Evolutionary conservation across 768 basidiomycete species (phyloP), one percentile per base, ranked within the genome.

Genomic region (Chlorophyllum brunneum): DNA sequence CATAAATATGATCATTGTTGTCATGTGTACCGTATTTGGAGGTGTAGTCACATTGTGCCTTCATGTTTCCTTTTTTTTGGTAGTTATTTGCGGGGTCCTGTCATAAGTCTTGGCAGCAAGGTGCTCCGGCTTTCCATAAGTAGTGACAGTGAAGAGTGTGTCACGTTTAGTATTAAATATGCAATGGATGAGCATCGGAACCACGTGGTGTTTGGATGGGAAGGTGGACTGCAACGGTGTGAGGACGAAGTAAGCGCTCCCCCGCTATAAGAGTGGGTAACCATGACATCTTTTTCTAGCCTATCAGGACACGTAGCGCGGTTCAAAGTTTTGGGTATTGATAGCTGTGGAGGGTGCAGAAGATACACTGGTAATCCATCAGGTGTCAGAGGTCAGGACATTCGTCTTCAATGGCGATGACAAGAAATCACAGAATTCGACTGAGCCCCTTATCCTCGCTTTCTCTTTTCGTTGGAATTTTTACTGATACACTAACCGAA

Each of bases 321-420:
- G 78, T 92, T 1, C 91, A 93, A 69, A 83, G 81, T 0, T 93
- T 86, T 60, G 90, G 89, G 84, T 92, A 0, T 73, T 92, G 3
- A 77, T 92, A 44, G 86, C 78, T 1, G 68, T 91, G 0, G 82
- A 86, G 54, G 81, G 87, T 57, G 64, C 77, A 15, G 70, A 76
- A 6, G 80, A 85, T 20, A 68, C 71, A 2, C 67, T 91, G 10
- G 58, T 76, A 5, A 87, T 92, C 31, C 76, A 82, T 10, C 90
- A 92, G 61, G 87, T 88, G 0, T 92, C 89, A 24, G 90, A 91
- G 74, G 88, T 87, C 26, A 62, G 13, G 39, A 34, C 20, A 5
- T 36, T 49, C 69, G 38, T 33, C 48, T 31, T 37, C 29, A 40
- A 26, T 39, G 24, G 44, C 38, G 30, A 31, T 48, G 23, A 41